Percentiles rank a stretch among this genome's conserved stretches.
These are phyloP conservation scores for Bocquillonia castaneifolia DNA, from an alignment of 441 rosid genomes.

Conservation along the genomic window DNA sequence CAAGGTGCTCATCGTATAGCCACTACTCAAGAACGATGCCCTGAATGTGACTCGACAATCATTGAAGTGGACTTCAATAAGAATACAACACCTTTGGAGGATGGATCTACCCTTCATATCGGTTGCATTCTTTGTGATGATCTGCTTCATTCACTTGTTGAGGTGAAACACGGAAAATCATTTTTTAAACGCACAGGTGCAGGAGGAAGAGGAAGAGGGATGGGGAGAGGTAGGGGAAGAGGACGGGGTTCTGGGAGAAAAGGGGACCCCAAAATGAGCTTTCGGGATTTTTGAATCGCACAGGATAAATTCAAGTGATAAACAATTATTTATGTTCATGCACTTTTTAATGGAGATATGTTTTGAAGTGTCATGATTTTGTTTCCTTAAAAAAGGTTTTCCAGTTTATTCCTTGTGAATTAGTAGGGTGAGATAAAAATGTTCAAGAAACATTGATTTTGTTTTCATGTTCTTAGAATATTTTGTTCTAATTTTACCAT, in stretches of 20 bases:
- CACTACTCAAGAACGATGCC: conserved; percentile 57
- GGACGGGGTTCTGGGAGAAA: conserved; percentile 40
- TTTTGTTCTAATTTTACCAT: too few relatives aligned
- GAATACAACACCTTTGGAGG: conserved; percentile 78
- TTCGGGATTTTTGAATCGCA: conserved; percentile 51
- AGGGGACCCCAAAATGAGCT: conserved; percentile 80
- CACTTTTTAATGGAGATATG: too few relatives aligned
- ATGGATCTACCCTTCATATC: conserved; percentile 65
- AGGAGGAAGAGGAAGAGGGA: conserved; percentile 54
- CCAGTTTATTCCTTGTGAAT: too few relatives aligned
- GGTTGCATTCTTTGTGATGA: conserved; percentile 92
- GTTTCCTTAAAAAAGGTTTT: too few relatives aligned
- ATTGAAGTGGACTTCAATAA: conserved; percentile 87
- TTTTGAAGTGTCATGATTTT: too few relatives aligned
- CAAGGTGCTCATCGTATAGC: conserved; percentile 83
- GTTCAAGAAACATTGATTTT: too few relatives aligned
- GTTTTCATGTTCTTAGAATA: too few relatives aligned
- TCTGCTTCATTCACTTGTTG: conserved; percentile 80
- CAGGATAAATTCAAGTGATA: not conserved
- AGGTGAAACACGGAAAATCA: conserved; percentile 81
- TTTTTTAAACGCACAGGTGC: conserved; percentile 50
- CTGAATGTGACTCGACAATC: conserved; percentile 69
- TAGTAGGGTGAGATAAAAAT: too few relatives aligned
- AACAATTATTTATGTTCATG: too few relatives aligned
- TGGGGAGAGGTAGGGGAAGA: conserved; percentile 49